Conservation (phyloP, 176 grass and related monocot genomes). For the Sorghum bicolor region DNA sequence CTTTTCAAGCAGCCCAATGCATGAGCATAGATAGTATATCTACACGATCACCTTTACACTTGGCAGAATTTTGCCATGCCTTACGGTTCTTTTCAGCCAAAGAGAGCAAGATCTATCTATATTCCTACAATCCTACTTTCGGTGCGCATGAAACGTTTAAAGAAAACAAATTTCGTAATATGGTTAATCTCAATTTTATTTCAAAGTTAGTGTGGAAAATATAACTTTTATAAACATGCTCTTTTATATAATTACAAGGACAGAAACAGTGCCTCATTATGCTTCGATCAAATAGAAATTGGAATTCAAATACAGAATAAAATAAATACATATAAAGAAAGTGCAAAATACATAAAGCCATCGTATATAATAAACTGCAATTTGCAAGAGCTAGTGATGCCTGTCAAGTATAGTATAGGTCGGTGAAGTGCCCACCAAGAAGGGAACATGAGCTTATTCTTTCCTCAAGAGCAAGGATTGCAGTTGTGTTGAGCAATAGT, state of each 20-base stretch:
- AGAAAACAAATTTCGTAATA: background rate
- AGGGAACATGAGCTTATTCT: conserved; percentile 51
- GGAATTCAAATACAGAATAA: conserved; percentile 16
- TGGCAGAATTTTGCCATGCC: conserved; percentile 41
- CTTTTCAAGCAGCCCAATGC: conserved; percentile 35
- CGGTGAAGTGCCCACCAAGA: conserved; percentile 48
- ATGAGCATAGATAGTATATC: conserved; percentile 15
- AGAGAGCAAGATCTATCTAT: conserved; percentile 32
- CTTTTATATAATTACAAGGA: background rate
- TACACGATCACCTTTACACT: conserved; percentile 35
- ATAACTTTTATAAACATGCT: conserved; percentile 9
- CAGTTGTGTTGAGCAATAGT: conserved; percentile 27
- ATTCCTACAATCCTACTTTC: conserved; percentile 43
- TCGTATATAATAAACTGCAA: background rate
- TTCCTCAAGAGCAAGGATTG: conserved; percentile 36
- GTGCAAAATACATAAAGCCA: background rate
- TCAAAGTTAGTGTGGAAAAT: background rate
- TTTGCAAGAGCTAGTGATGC: conserved; percentile 11
- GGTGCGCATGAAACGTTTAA: conserved; percentile 28
- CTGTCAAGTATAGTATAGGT: conserved; percentile 23
- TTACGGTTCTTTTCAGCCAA: conserved; percentile 36
- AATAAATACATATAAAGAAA: background rate
- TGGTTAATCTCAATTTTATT: conserved; percentile 27
- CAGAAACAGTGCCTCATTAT: background rate
- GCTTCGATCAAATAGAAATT: background rate